Base-by-base conservation (phyloP, 768 basidiomycete genomes). In the Mycena haematopus region DNA sequence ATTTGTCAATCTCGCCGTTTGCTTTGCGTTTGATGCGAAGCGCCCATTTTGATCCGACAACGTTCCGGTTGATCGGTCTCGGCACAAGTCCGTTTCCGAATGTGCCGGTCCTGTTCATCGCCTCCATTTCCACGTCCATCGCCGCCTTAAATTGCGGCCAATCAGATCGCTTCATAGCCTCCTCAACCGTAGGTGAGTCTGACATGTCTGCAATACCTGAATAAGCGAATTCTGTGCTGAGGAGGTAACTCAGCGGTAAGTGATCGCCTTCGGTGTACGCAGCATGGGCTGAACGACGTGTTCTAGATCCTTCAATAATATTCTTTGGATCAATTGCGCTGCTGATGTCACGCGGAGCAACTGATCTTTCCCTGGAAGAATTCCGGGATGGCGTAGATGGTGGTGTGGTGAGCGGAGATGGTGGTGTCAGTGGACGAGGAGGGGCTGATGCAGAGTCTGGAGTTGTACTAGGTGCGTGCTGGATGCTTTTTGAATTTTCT, bases 21-120 rank as follows among this genome's bases (percentile, higher is more conserved):
- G 67, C 63, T 55, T 80, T 72, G 47, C 68, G 66, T 65, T 82
- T 82, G 56, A 74, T 65, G 21, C 65, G 65, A 29, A 70, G 70
- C 3, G 73, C 74, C 73, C 74, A 75, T 47, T 60, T 56, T 14
- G 58, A 68, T 11, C 68, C 70, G 35, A 77, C 69, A 0, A 67
- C 53, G 11, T 68, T 70, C 2, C 65, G 55, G 49, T 61, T 67
- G 6, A 21, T 21, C 1, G 74, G 75, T n/a, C 65, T 54, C 15
- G 40, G 35, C 2, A 70, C 69, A 11, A 69, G 65, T 31, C 65
- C 58, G 65, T 73, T 38, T 1, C 63, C 63, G 29, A 64, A 52
- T 3, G 57, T 64, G 17, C 57, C 51, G 50, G 45, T 53, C 8
- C 17, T 27, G 25, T 19, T 53, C 63, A 64, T 64, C 21, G 56